These are phyloP conservation scores for Neurospora sp. DNA, from an alignment of 495 filamentous ascomycete genomes.

Conservation along the genomic window DNA sequence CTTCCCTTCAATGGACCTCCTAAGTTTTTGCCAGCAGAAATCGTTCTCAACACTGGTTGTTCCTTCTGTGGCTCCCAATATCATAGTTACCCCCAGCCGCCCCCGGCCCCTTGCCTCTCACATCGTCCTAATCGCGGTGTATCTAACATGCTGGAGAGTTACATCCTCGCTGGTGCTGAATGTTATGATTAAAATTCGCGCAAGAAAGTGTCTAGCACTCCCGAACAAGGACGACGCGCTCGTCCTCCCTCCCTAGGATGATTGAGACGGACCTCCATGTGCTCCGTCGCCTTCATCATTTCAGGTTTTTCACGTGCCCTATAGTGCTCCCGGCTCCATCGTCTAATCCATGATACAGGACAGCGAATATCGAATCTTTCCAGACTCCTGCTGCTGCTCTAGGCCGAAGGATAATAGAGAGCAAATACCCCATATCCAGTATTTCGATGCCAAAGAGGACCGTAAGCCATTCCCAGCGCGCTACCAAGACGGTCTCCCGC, in stretches of 20 bases:
- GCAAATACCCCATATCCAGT: neutral
- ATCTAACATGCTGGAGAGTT: no score
- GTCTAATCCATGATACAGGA: neutral
- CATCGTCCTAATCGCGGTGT: no score
- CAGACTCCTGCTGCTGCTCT: neutral
- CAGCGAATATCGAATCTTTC: neutral
- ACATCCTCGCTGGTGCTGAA: no score
- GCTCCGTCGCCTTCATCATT: neutral
- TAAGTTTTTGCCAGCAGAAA: no score
- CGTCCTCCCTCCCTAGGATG: neutral
- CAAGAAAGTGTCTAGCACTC: neutral
- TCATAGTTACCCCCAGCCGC: no score
- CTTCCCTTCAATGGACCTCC: no score
- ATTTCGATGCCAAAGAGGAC: neutral
- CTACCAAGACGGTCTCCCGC: neutral
- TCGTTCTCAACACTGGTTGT: no score
- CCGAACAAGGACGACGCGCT: neutral
- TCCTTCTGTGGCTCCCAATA: no score
- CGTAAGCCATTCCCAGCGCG: neutral
- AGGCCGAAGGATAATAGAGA: neutral
- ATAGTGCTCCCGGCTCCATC: neutral
- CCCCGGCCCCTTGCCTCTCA: no score
- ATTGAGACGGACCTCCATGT: neutral
- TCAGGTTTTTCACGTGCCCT: neutral
- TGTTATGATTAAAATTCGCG: no score